These are phyloP conservation scores for Cymbopogon flexuosus DNA, from an alignment of 202 grass and related monocot species.

Conservation along the genomic window DNA sequence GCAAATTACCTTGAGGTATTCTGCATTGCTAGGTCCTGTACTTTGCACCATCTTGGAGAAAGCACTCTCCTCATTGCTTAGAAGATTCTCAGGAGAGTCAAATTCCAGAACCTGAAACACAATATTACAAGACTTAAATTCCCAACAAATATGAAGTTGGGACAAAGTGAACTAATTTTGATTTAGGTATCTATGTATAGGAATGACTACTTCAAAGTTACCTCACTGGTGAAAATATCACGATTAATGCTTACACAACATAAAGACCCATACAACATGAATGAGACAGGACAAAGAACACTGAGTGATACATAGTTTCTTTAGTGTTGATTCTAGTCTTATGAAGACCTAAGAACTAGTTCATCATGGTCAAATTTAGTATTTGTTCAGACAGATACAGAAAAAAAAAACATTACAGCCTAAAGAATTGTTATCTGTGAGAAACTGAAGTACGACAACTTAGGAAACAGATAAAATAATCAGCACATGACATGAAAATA, in stretches of 20 bases:
- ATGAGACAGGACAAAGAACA: neutral
- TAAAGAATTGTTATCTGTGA: neutral
- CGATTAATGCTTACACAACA: neutral
- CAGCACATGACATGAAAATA: constrained; percentile 16
- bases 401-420: neutral
- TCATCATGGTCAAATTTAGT: neutral
- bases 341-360: neutral
- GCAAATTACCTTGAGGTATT: constrained; percentile 84
- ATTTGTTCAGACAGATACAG: neutral
- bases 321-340: neutral
- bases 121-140: constrained; percentile 3
- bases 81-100: constrained; percentile 80
- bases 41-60: constrained; percentile 99
- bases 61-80: constrained; percentile 75
- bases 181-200: neutral
- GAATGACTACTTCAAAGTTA: constrained; percentile 7
- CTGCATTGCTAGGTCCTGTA: constrained; percentile 86
- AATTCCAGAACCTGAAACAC: constrained; percentile 76
- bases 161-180: neutral
- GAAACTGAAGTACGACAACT: neutral
- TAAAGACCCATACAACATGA: neutral
- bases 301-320: neutral
- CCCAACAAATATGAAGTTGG: neutral
- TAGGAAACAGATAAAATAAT: neutral
- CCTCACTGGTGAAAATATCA: neutral